These are phyloP conservation scores for Boletus pseudopeckii DNA, from an alignment of 768 basidiomycete genomes.

Conservation along the genomic window DNA sequence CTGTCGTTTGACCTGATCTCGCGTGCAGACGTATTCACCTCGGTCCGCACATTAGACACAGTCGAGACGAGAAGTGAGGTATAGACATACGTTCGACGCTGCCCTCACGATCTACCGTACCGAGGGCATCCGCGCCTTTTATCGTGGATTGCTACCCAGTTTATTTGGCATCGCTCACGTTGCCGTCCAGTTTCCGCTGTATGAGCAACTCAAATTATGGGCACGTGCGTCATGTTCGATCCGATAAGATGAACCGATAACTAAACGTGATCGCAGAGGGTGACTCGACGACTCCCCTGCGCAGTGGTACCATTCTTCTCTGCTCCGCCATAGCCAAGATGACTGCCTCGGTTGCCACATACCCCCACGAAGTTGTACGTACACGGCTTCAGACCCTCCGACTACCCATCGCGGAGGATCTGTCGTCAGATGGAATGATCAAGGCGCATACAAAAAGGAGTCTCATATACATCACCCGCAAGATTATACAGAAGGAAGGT, in stretches of 20 bases:
- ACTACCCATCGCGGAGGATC: slow-evolving; percentile 56
- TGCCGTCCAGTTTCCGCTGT: slow-evolving; percentile 95
- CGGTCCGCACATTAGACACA: slow-evolving; percentile 62
- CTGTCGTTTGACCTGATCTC: background rate
- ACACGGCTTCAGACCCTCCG: slow-evolving; percentile 91
- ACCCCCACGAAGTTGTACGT: slow-evolving; percentile 98
- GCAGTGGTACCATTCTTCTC: slow-evolving; percentile 60
- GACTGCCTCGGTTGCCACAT: slow-evolving; percentile 92
- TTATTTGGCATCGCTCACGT: slow-evolving; percentile 92
- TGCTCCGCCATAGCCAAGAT: slow-evolving; percentile 96
- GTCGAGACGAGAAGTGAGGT: slow-evolving; percentile 70
- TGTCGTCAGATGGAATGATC: slow-evolving; percentile 61
- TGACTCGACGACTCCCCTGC: slow-evolving; percentile 29
- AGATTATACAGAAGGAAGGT: slow-evolving; percentile 78
- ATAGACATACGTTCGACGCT: slow-evolving; percentile 88
- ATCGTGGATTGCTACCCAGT: slow-evolving; percentile 91
- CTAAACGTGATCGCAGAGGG: slow-evolving; percentile 22
- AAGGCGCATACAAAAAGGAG: slow-evolving; percentile 55
- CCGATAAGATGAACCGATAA: background rate
- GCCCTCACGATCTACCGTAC: slow-evolving; percentile 83
- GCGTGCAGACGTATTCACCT: slow-evolving; percentile 7
- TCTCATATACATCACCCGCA: slow-evolving; percentile 67
- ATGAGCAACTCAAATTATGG: slow-evolving; percentile 86
- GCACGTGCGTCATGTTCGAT: slow-evolving; percentile 59
- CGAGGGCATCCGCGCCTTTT: slow-evolving; percentile 88